Evolutionary conservation across 2,329 filamentous ascomycete genomes (phyloP), one percentile per base, ranked within the genome.

Genomic region (Colletotrichum tabaci): DNA sequence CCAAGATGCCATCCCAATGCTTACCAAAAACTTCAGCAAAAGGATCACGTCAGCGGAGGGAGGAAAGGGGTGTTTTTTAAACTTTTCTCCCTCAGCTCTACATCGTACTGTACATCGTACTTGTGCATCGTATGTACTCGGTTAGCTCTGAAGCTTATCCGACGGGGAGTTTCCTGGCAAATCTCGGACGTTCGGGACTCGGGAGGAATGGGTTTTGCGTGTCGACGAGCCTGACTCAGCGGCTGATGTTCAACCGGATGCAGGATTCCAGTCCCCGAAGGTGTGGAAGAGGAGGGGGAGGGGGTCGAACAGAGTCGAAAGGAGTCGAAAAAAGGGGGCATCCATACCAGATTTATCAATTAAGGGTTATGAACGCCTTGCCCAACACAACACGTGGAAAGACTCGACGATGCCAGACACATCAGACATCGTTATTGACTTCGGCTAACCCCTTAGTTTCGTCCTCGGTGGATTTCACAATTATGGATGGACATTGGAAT

Each of bases 151-250:
- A 66, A 69, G 61, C 26, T 65, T 65, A 13, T 65, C 15, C 38
- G 13, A 15, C 23, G 40, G 52, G 66, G 66, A 40, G 38, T 6
- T 21, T 46, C 61, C 66, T 30, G 44, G 66, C 35, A 65, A 16
- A 15, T 65, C n/a, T 70, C 62, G 47, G 55, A 10, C 26, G 7
- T 26, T 66, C 49, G 67, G 67, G 55, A 42, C 38, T 66, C 49
- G 67, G 67, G 55, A 42, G 53, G 26, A 47, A 46, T 47, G 35
- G 46, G 55, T 13, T 26, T 38, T 49, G 61, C 47, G 38, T 8
- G 44, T 26, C 49, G 26, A 38, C 44, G 10, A 46, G 38, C 38
- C 23, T 70, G 61, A 71, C 55, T 71, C 56, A 62, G 63, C 67
- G 63, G 63, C 38, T 52, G 2, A 56, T 30, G 30, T 53, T 40